Conservation (phyloP, 1,139 yeast genomes). For the Meyerozyma elateridarum region DNA sequence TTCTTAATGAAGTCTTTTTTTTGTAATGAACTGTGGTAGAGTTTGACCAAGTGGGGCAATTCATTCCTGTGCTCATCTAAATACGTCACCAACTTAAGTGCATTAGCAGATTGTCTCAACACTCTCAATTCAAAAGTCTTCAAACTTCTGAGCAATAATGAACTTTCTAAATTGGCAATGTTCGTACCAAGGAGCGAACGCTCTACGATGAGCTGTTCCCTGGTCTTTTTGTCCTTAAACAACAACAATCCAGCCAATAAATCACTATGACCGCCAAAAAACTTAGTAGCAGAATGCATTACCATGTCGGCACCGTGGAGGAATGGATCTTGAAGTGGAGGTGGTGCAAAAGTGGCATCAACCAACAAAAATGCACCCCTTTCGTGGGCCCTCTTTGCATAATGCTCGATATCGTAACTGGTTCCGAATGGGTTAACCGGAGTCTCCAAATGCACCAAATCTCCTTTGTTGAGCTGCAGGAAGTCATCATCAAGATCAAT, state of each 20-base stretch:
- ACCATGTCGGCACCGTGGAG: conserved; percentile 71
- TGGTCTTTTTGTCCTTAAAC: conserved; percentile 48
- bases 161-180: conserved; percentile 73
- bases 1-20: conserved; percentile 53
- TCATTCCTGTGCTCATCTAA: conserved; percentile 44
- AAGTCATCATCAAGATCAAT: conserved; percentile 47
- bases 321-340: conserved; percentile 81
- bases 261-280: conserved; percentile 94
- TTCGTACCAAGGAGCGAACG: conserved; percentile 72
- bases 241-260: conserved; percentile 75
- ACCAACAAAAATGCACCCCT: conserved; percentile 66
- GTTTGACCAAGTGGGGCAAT: conserved; percentile 45
- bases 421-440: conserved; percentile 85
- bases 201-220: conserved; percentile 48
- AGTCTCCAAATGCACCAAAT: conserved; percentile 76
- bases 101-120: conserved; percentile 58
- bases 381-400: conserved; percentile 63
- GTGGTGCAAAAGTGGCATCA: conserved; percentile 92
- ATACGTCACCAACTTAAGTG: conserved; percentile 56
- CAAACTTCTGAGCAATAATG: conserved; percentile 68
- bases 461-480: conserved; percentile 55
- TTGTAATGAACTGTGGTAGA: conserved; percentile 76
- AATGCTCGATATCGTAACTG: conserved; percentile 56
- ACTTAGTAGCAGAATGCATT: conserved; percentile 88
- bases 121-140: conserved; percentile 76